phyloP scores from a whole-genome alignment of 148 eudicot species.

The Camellia japonica region DNA sequence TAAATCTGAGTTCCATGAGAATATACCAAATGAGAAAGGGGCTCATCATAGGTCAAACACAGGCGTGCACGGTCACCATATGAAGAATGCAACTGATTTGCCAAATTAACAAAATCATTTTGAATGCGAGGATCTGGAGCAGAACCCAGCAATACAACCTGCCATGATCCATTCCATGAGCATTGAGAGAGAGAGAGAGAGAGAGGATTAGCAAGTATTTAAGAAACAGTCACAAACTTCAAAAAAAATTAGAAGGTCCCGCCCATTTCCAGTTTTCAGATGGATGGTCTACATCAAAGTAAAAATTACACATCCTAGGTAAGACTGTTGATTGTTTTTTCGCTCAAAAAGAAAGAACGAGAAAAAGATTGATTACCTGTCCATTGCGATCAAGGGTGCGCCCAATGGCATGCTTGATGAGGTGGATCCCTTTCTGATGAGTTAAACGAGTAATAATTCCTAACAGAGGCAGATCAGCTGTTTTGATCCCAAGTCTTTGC shows the following conservation, averaged over 20 bases:
- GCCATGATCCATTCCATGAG: conserved; percentile 14
- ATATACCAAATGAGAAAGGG: conserved; percentile 94
- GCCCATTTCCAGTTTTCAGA: not conserved
- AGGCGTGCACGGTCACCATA: conserved; percentile 87
- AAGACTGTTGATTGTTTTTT: not conserved
- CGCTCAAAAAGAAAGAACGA: not conserved
- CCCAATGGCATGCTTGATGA: conserved; percentile 94
- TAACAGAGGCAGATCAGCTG: conserved; percentile 69
- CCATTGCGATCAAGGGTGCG: conserved; percentile 86
- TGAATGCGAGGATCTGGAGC: conserved; percentile 94
- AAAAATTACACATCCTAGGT: not conserved
- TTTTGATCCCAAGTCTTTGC: conserved; percentile 68
- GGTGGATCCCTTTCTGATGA: conserved; percentile 98
- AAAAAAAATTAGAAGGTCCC: not conserved
- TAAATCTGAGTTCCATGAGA: not conserved
- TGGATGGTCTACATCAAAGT: not conserved
- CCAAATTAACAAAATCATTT: conserved; percentile 79
- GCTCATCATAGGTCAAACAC: conserved; percentile 91
- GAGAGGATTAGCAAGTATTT: not conserved
- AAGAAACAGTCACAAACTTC: not conserved
- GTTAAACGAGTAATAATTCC: conserved; percentile 94
- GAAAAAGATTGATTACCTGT: conserved; percentile 47
- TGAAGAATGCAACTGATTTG: conserved; percentile 73
- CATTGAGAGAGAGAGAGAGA: conserved; percentile 1
- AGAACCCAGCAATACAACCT: conserved; percentile 90